Base-by-base conservation (phyloP, 2,329 filamentous ascomycete genomes). In the Aphanocladium album region DNA sequence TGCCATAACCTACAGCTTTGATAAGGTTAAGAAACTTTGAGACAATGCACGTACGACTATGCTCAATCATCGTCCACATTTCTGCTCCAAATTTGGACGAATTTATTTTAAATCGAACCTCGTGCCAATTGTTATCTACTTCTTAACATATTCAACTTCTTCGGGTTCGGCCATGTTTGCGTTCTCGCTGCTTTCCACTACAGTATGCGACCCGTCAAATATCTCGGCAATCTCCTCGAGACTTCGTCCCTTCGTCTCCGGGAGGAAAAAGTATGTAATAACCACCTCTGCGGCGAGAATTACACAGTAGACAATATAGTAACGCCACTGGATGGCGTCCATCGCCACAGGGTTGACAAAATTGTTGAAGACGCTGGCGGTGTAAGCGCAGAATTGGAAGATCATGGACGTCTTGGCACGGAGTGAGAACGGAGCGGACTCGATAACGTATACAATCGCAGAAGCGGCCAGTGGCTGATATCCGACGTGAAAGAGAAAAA, bases 391-490 rank as follows among this genome's bases (percentile, higher is more conserved):
- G 1, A 73, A 46, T 43, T 72, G 67, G 43, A 68, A 73, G 2
- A 72, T 9, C 65, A 69, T 71, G 1, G 67, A 67, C 0, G 69
- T 68, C 51, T 69, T 70, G 0, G 69, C 65, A 3, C 70, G 71
- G 0, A 72, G 69, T 0, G 68, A 69, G 52, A 71, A 72, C 0
- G 69, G 67, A 0, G 77, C 70, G 59, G 80, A 76, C 61, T 82
- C 79, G 62, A 77, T 75, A n/a, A n/a, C 25, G 74, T 73, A 64
- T 81, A 81, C 6, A 73, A 73, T 19, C 79, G 72, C 1, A 76
- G 69, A 11, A 80, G 70, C 25, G 76, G 74, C 5, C 74, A 75
- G 65, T 72, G 78, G 27, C 70, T 69, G 8, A 64, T 43, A 43
- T 8, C 39, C 17, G 16, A 16, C 39, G 39, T 16, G 7, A 17